Conservation (phyloP, 2,329 filamentous ascomycete species). For the Aureobasidium sp. region DNA sequence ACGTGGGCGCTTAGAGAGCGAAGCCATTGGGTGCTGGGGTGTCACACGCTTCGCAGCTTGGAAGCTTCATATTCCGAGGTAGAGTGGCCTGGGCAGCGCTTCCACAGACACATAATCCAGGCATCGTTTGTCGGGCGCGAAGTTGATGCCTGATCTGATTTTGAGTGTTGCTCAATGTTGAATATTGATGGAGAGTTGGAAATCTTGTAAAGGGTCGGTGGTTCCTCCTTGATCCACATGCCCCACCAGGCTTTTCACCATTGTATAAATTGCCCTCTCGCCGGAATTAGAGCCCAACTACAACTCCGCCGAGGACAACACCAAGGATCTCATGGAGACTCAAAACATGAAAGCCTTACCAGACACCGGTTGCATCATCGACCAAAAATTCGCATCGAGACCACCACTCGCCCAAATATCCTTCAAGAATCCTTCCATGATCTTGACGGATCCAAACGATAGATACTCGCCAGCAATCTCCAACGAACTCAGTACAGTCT, state of each 20-base stretch:
- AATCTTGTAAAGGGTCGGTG: no score
- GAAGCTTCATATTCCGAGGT: background rate
- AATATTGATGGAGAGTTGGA: no score
- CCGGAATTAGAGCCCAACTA: no score
- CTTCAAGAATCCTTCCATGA: background rate
- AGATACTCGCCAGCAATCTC: background rate
- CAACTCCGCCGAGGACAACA: no score
- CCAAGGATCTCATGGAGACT: background rate
- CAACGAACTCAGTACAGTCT: background rate
- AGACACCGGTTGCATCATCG: background rate
- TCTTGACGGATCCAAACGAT: background rate
- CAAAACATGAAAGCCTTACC: background rate
- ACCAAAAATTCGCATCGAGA: background rate
- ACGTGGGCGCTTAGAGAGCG: slow-evolving; percentile 3
- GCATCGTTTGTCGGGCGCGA: no score
- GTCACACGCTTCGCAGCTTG: background rate
- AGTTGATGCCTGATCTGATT: no score
- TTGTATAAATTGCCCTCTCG: no score
- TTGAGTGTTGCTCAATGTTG: no score
- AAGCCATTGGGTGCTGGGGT: background rate
- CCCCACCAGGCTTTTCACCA: no score
- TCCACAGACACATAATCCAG: no score
- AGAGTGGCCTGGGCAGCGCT: background rate
- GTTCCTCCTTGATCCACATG: no score
- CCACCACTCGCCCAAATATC: background rate